Conservation (phyloP, 2,329 filamentous ascomycete genomes). For the Parastagonospora avenae region DNA sequence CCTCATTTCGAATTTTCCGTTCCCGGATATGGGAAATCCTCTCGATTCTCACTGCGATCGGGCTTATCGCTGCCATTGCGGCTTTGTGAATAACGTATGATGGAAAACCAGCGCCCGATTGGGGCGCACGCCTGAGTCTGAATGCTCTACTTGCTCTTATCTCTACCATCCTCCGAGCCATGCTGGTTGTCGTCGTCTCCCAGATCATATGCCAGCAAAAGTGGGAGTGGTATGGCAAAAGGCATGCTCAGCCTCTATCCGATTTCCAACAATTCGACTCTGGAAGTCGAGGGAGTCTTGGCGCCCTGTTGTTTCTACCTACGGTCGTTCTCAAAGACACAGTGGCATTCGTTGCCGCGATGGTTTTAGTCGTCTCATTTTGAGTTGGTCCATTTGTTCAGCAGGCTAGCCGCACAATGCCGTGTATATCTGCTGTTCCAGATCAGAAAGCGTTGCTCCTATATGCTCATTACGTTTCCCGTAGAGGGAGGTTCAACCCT, state of each 20-base stretch:
- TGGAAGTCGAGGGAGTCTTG: neutral
- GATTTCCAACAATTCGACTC: neutral
- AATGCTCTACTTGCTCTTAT: slow-evolving; percentile 1
- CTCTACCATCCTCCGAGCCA: neutral
- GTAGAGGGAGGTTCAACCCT: neutral
- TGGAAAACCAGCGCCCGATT: slow-evolving; percentile 1
- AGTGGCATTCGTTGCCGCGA: neutral
- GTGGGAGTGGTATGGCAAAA: neutral
- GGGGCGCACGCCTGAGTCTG: neutral
- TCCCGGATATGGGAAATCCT: neutral
- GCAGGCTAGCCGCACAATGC: neutral
- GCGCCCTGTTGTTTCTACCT: neutral
- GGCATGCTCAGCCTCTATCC: neutral
- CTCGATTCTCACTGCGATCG: neutral
- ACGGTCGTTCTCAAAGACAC: neutral
- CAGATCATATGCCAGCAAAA: neutral
- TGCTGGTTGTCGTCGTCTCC: neutral
- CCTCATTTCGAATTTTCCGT: no score
- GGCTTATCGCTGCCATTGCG: neutral
- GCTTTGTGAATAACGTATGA: neutral
- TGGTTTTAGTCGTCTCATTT: neutral
- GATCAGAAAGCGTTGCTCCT: neutral
- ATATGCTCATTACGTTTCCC: neutral
- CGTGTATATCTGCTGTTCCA: neutral
- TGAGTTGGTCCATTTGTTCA: neutral